Evolutionary conservation across 306 rosid genomes (phyloP).

Genomic region (Cucurbita argyrosperma): DNA sequence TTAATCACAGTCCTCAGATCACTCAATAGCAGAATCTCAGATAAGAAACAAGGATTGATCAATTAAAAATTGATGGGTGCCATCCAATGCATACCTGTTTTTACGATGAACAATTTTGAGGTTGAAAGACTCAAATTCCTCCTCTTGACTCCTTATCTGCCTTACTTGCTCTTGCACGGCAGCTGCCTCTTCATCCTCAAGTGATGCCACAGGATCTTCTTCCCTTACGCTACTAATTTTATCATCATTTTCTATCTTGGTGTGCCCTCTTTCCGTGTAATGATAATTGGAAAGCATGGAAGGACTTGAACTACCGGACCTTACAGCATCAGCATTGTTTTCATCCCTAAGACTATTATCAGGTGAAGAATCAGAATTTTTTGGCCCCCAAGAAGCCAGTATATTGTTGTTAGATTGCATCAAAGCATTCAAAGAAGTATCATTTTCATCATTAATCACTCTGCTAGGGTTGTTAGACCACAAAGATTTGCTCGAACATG

Average conservation of each 20-base stretch:
- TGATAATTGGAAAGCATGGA: conserved; percentile 67
- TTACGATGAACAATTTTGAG: conserved; percentile 95
- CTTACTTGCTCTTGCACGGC: conserved; percentile 98
- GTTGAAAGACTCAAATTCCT: conserved; percentile 92
- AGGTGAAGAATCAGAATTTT: conserved; percentile 73
- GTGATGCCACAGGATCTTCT: conserved; percentile 57
- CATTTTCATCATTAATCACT: conserved; percentile 32
- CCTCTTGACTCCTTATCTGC: conserved; percentile 94
- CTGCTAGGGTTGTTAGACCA: conserved; percentile 48
- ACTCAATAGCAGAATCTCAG: background rate
- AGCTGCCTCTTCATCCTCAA: conserved; percentile 93
- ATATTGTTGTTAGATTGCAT: conserved; percentile 41
- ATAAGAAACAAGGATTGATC: background rate
- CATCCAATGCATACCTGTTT: conserved; percentile 56
- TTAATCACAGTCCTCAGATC: background rate
- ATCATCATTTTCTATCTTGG: conserved; percentile 58
- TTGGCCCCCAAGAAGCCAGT: conserved; percentile 59
- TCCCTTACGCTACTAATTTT: conserved; percentile 46
- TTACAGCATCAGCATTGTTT: conserved; percentile 34
- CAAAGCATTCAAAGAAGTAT: conserved; percentile 39
- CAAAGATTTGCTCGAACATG: conserved; percentile 41
- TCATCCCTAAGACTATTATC: conserved; percentile 57
- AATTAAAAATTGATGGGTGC: background rate
- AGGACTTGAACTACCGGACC: conserved; percentile 63
- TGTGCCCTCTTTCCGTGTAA: conserved; percentile 59